A percentile compares a stretch with the other conserved stretches of the same genome.
phyloP scores from a whole-genome alignment of 2,329 filamentous ascomycete genomes.

The Trichoderma sp. region DNA sequence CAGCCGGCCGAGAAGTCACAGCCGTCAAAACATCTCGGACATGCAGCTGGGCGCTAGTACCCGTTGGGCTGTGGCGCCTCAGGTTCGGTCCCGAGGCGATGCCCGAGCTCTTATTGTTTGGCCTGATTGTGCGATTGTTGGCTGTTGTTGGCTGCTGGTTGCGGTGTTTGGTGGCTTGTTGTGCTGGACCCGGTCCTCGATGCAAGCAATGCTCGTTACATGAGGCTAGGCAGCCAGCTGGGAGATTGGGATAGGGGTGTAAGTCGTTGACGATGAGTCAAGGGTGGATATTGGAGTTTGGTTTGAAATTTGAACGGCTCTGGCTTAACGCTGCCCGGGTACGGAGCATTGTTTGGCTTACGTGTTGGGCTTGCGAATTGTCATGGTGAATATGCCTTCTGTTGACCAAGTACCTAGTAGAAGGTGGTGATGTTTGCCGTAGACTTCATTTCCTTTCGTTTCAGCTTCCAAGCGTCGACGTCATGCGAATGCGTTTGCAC shows the following conservation, averaged over 20 bases:
- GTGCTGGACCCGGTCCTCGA: neutral
- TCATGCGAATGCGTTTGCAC: neutral
- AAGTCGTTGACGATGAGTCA: neutral
- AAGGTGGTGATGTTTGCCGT: neutral
- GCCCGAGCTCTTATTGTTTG: neutral
- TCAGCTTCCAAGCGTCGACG: neutral
- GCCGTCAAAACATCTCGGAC: neutral
- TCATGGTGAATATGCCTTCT: neutral
- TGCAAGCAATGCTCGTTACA: neutral
- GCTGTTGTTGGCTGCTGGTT: neutral
- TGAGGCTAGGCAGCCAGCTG: neutral
- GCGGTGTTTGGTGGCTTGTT: neutral
- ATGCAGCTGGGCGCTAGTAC: conserved; percentile 11
- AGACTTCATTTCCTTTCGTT: neutral
- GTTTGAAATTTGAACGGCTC: neutral
- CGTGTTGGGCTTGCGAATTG: neutral
- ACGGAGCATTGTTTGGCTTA: neutral
- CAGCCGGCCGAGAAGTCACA: neutral
- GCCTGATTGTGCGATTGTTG: neutral
- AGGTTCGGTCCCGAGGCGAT: conserved; percentile 11
- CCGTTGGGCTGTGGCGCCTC: conserved; percentile 10
- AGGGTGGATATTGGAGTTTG: neutral
- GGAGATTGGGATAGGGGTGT: neutral
- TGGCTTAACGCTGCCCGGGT: neutral
- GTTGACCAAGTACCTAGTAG: neutral